A percentile compares a stretch with the other conserved stretches of the same genome.
Conservation (phyloP, 2,329 filamentous ascomycete species). For the Myotisia sp. region DNA sequence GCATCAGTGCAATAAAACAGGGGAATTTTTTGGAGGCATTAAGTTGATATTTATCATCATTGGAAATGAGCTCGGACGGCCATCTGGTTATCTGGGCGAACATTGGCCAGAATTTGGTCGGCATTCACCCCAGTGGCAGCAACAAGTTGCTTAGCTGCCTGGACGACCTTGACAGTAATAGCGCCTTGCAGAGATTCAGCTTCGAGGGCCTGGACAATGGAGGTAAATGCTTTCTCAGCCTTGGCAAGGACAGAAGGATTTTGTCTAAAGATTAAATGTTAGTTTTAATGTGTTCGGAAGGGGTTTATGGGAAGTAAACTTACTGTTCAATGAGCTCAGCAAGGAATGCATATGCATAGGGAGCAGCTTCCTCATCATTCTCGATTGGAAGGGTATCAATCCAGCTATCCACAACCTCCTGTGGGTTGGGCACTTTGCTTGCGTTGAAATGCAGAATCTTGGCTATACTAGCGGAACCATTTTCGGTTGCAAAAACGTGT, state of each 20-base stretch:
- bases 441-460: conserved; percentile 91
- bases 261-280: conserved; percentile 45
- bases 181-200: conserved; percentile 78
- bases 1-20: no score
- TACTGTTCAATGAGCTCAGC: conserved; percentile 88
- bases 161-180: conserved; percentile 61
- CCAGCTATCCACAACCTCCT: conserved; percentile 72
- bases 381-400: conserved; percentile 78
- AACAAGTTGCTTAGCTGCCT: conserved; percentile 64
- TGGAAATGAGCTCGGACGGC: conserved; percentile 66
- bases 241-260: conserved; percentile 67
- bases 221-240: conserved; percentile 67
- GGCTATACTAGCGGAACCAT: conserved; percentile 88
- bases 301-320: conserved; percentile 31
- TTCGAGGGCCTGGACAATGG: conserved; percentile 77
- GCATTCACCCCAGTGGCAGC: conserved; percentile 60
- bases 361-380: conserved; percentile 93
- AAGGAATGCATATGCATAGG: conserved; percentile 87
- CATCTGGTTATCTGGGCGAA: conserved; percentile 67
- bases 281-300: conserved; percentile 7
- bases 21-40: no score
- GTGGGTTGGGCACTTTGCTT: conserved; percentile 57
- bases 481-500: conserved; percentile 93
- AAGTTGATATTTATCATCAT: conserved; percentile 34
- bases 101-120: conserved; percentile 51